Evolutionary conservation across 495 filamentous ascomycete species (phyloP), one percentile per base, ranked within the genome.

Genomic region (Aspergillus haitiensis): DNA sequence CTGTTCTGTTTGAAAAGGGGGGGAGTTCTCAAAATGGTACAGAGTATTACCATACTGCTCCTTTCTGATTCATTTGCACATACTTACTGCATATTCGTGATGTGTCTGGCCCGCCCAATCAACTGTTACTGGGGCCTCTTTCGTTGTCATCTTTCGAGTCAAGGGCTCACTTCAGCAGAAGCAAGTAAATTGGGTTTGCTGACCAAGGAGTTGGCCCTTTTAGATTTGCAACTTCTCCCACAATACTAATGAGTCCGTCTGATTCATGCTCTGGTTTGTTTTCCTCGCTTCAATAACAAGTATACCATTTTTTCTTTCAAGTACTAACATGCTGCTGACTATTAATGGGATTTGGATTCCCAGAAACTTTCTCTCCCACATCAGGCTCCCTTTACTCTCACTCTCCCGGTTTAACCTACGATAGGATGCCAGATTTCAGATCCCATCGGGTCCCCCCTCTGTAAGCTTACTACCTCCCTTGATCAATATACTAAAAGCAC

Each of bases 241-340:
- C 72, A n/a, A 70, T 79, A 59, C 70, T 78, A 13, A 77, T 80
- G 71, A 79, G 73, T 61, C 74, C 79, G 46, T 61, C 75, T 53
- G 76, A 79, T 67, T 79, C 77, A 46, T 78, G 75, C 58, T 73
- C 78, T 50, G 78, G 78, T 78, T 74, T 58, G 67, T 61, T 18
- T 53, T 57, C 44, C 52, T 66, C 53, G 44, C 64, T 16, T 54
- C 39, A 56, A 60, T 51, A 33, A 46, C 53, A 12, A 49, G 40
- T 34, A 45, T 50, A 37, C 18, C 61, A 40, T 51, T 51, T 12
- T 42, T 36, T 48, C 35, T 12, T 37, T 58, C 47, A 27, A 27
- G 21, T 27, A 55, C 66, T 65, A 65, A 70, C 62, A 46, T 59
- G 27, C 35, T 55, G 58, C 44, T 55, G 37, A 21, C 63, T 36